Percentiles rank a stretch among this genome's conserved stretches.
Evolutionary conservation across 73 alveolate genomes (phyloP).

Genomic region (Paramecium primaurelia): DNA sequence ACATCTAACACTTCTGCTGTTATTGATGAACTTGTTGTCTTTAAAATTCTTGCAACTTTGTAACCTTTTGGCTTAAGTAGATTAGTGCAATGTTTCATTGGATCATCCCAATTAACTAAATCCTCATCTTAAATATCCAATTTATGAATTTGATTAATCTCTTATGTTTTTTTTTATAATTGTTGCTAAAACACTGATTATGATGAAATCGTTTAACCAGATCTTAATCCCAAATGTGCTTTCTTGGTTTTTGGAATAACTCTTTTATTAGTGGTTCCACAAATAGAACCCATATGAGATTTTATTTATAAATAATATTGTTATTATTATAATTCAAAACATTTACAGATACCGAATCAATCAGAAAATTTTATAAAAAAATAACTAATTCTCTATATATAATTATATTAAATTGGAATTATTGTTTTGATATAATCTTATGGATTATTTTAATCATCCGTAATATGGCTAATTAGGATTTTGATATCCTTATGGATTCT

Average conservation of each 20-base stretch:
- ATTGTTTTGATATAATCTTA: not conserved
- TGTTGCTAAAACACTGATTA: not conserved
- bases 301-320: not conserved
- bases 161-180: not conserved
- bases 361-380: not conserved
- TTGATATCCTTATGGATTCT: not conserved
- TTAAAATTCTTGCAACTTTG: not conserved
- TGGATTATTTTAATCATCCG: not conserved
- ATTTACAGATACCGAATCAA: not conserved
- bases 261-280: constrained; percentile 1
- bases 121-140: not conserved
- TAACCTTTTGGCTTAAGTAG: not conserved
- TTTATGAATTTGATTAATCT: not conserved
- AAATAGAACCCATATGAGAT: not conserved
- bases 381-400: not conserved
- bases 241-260: constrained; percentile 16
- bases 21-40: not conserved
- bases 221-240: constrained; percentile 1
- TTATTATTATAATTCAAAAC: not conserved
- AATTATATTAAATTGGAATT: too few relatives aligned
- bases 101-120: constrained; percentile 40
- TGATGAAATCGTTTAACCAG: constrained; percentile 5
- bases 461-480: constrained; percentile 13
- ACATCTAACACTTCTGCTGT: constrained; percentile 29
- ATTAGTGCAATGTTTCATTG: not conserved